Percentiles rank a stretch among this genome's conserved stretches.
phyloP scores from a whole-genome alignment of 2,329 filamentous ascomycete species.

The Sarocladiaceae sp. region DNA sequence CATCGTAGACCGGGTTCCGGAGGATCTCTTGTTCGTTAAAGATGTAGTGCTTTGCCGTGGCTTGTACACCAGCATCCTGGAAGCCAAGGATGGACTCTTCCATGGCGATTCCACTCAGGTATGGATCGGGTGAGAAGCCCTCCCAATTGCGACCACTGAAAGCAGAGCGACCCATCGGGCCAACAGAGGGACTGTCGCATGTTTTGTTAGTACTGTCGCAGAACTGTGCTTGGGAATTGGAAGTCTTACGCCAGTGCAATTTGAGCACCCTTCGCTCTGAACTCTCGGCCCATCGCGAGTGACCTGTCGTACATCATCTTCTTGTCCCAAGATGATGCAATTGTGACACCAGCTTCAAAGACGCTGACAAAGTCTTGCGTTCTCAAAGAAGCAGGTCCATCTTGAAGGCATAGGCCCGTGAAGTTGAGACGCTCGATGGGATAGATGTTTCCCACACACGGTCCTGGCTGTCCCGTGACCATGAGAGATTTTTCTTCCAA shows the following conservation, averaged over 20 bases:
- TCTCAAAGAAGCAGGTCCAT: constrained; percentile 28
- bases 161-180: constrained; percentile 38
- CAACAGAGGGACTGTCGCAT: constrained; percentile 28
- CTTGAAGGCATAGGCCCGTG: constrained; percentile 36
- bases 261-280: constrained; percentile 69
- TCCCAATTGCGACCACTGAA: constrained; percentile 63
- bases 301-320: constrained; percentile 63
- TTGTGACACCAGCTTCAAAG: constrained; percentile 56
- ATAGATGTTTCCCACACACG: constrained; percentile 30
- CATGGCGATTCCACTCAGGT: constrained; percentile 55
- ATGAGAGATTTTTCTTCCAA: constrained; percentile 26
- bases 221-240: neutral
- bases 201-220: constrained; percentile 21
- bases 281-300: constrained; percentile 41
- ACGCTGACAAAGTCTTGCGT: constrained; percentile 39
- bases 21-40: constrained; percentile 31
- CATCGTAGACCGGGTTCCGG: constrained; percentile 20
- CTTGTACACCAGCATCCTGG: constrained; percentile 32
- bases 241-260: constrained; percentile 45
- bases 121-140: constrained; percentile 60
- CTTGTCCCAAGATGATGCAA: constrained; percentile 62
- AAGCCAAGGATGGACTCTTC: constrained; percentile 28
- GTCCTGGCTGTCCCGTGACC: constrained; percentile 29
- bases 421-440: constrained; percentile 37
- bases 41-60: constrained; percentile 35